These are phyloP conservation scores for Plasmopara halstedii DNA, from an alignment of 352 stramenopile species.

Conservation along the genomic window DNA sequence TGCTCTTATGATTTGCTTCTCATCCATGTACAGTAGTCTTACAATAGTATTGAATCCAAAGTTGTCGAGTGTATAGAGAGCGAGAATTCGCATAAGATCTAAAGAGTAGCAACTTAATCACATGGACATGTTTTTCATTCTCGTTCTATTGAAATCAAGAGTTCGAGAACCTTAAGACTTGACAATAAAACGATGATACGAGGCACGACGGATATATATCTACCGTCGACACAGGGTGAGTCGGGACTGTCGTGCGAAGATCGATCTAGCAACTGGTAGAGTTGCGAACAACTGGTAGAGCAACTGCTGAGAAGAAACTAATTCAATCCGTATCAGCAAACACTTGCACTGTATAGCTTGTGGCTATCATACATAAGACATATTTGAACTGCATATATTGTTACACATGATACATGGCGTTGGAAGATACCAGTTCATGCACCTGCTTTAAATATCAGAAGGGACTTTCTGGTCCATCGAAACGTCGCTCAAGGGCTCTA, in stretches of 20 bases:
- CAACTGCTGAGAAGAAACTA: not conserved
- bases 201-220: not conserved
- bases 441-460: too few species aligned
- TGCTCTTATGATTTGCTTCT: not conserved
- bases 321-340: not conserved
- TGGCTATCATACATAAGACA: too few species aligned
- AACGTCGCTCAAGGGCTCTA: too few species aligned
- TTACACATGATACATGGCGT: too few species aligned
- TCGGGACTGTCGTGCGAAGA: not conserved
- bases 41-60: not conserved
- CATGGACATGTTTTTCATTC: not conserved
- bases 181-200: not conserved
- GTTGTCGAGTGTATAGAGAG: not conserved
- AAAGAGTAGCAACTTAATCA: too few species aligned
- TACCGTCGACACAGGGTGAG: too few species aligned
- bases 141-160: not conserved
- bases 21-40: not conserved
- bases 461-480: too few species aligned
- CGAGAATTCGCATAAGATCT: not conserved
- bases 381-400: too few species aligned
- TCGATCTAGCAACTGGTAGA: not conserved
- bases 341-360: not conserved
- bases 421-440: too few species aligned
- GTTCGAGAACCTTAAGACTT: too few species aligned
- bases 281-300: too few species aligned